Evolutionary conservation across 306 rosid species (phyloP), one percentile per base, ranked within the genome.

Genomic region (Prunus mira): DNA sequence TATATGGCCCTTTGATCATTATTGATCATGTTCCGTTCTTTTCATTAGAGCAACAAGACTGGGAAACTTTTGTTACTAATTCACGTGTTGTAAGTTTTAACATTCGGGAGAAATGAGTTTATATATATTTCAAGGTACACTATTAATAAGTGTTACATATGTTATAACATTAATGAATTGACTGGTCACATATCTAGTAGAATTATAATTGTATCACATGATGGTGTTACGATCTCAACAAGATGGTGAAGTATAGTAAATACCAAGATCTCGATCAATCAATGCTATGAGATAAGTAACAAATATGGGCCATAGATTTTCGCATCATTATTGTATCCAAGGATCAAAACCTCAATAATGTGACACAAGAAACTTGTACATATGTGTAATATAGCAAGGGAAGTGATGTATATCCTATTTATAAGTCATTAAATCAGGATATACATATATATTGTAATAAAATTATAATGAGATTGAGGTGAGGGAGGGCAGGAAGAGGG

Each of bases 401-500:
- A 34, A 34, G 47, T 9, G 47, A 65, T 34, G 30, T 17, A 30
- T 30, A 17, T 63, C 4, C 12, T 12, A 58, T 24, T 22, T 22
- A 58, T 58, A 1, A 25, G 28, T 60, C 19, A 13, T 25, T 60
- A 60, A 60, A 57, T 57, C 1, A 20, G 62, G 27, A 56, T 55
- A 55, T 3, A 2, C 0, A 69, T 63, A 45, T 25, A 51, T 43
- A 15, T 19, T n/a, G 34, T 10, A 3, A 66, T 22, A 62, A 14
- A 1, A 43, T 62, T 51, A 78, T 22, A 79, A 78, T 84, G 78
- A 62, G 86, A 72, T 74, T 77, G 78, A 85, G 74, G 85, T 19
- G 22, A 15, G 22, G 57, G 78, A 79, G 49, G 84, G 69, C 77
- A 75, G 78, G 84, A 41, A 81, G 82, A 82, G 89, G 88, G 87